phyloP scores from a whole-genome alignment of 106 monocot genomes.

The Dioscorea zingiberensis region DNA sequence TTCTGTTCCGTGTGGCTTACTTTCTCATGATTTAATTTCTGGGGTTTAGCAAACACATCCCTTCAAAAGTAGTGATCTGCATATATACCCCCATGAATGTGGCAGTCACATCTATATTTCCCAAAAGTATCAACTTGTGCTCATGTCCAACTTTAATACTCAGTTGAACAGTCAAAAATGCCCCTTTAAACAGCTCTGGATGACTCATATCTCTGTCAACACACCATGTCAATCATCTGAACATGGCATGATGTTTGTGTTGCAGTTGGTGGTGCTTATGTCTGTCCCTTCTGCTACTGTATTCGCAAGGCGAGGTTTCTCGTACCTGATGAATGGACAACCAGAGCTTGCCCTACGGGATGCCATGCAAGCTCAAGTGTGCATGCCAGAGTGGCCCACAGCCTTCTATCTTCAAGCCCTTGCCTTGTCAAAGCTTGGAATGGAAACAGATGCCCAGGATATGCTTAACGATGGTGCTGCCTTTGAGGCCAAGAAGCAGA shows the following conservation, averaged over 20 bases:
- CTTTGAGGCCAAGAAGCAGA: slow-evolving; percentile 83
- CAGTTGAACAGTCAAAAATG: too few relatives aligned
- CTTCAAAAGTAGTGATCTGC: too few relatives aligned
- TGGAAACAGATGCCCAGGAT: slow-evolving; percentile 97
- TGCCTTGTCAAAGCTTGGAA: slow-evolving; percentile 91
- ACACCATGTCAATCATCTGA: too few relatives aligned
- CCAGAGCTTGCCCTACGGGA: slow-evolving; percentile 89
- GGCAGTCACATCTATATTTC: too few relatives aligned
- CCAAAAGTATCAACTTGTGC: too few relatives aligned
- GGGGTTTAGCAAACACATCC: too few relatives aligned
- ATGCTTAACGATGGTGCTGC: slow-evolving; percentile 98
- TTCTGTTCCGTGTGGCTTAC: background rate
- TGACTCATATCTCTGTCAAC: too few relatives aligned
- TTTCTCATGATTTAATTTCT: too few relatives aligned
- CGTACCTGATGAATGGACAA: slow-evolving; percentile 89
- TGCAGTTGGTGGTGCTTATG: slow-evolving; percentile 86
- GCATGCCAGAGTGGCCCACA: slow-evolving; percentile 95
- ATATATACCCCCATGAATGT: too few relatives aligned
- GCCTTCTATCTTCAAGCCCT: slow-evolving; percentile 98
- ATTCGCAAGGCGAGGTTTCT: slow-evolving; percentile 78
- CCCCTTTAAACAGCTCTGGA: too few relatives aligned
- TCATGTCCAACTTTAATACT: too few relatives aligned
- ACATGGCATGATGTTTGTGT: too few relatives aligned
- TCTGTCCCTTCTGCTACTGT: slow-evolving; percentile 91
- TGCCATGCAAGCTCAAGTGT: slow-evolving; percentile 98